These are phyloP conservation scores for Samsoniella hepiali DNA, from an alignment of 2,329 filamentous ascomycete genomes.

Conservation along the genomic window DNA sequence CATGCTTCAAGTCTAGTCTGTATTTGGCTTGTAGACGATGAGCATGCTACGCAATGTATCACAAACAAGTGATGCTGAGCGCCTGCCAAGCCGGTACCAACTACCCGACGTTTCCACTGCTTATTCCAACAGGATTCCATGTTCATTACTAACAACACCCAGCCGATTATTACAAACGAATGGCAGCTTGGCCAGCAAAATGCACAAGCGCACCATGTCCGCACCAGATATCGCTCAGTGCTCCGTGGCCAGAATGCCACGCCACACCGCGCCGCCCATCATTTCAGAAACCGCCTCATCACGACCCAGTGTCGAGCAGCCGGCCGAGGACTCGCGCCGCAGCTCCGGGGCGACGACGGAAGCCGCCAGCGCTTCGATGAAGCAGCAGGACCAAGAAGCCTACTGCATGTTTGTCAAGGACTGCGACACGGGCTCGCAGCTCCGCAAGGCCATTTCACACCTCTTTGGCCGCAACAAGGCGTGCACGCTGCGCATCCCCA, in stretches of 20 bases:
- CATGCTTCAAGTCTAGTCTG: neutral
- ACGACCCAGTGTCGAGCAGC: neutral
- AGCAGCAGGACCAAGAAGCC: conserved; percentile 26
- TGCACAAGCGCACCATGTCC: conserved; percentile 47
- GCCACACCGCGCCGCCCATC: conserved; percentile 9
- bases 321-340: neutral
- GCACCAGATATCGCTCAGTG: conserved; percentile 43
- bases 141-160: neutral
- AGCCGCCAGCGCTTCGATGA: conserved; percentile 17
- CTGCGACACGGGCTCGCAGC: conserved; percentile 58
- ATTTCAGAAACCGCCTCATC: neutral
- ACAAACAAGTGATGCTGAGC: neutral
- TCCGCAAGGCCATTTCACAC: conserved; percentile 75
- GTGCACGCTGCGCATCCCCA: conserved; percentile 67
- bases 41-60: neutral
- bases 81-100: neutral
- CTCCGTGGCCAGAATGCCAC: conserved; percentile 21
- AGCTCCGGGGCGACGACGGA: conserved; percentile 18
- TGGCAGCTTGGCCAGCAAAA: neutral
- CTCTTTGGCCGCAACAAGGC: conserved; percentile 81
- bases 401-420: conserved; percentile 54
- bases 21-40: neutral
- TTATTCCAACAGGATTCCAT: conserved; percentile 22
- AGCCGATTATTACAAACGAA: conserved; percentile 25
- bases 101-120: conserved; percentile 15